Percentiles rank a stretch among this genome's conserved stretches.
Evolutionary conservation across 495 filamentous ascomycete species (phyloP).

Genomic region (Podospora anserina): DNA sequence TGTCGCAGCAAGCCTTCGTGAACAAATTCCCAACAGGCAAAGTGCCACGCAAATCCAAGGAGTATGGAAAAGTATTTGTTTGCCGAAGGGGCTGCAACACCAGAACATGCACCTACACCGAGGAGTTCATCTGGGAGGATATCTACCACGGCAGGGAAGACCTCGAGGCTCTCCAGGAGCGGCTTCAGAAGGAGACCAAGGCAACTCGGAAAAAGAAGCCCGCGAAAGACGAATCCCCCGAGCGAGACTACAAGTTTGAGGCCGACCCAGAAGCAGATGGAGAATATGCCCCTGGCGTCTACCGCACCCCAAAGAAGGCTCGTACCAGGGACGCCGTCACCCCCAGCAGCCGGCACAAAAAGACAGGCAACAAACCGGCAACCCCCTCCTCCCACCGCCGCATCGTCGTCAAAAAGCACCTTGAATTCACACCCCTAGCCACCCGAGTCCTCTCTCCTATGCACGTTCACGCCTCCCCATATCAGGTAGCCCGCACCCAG

Average conservation of each 20-base stretch:
- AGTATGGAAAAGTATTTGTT: constrained; percentile 85
- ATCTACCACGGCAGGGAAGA: constrained; percentile 66
- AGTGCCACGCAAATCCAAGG: constrained; percentile 66
- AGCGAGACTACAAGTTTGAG: constrained; percentile 48
- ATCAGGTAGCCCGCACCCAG: constrained; percentile 81
- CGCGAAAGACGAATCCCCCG: constrained; percentile 28
- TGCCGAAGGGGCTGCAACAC: constrained; percentile 88
- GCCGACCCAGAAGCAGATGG: constrained; percentile 39
- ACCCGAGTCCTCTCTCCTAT: constrained; percentile 79
- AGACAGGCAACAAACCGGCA: constrained; percentile 43
- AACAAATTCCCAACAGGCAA: constrained; percentile 71
- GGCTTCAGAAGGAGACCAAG: constrained; percentile 68
- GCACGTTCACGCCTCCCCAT: constrained; percentile 78
- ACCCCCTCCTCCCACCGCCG: constrained; percentile 68
- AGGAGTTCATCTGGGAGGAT: constrained; percentile 90
- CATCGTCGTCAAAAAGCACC: constrained; percentile 80
- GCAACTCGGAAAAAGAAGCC: constrained; percentile 58
- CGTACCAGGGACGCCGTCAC: constrained; percentile 30
- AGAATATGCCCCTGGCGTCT: constrained; percentile 39
- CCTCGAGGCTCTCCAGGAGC: constrained; percentile 58
- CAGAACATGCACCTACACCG: constrained; percentile 82
- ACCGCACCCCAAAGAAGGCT: constrained; percentile 40
- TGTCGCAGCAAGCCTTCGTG: constrained; percentile 67
- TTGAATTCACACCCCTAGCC: constrained; percentile 92
- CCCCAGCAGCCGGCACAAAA: constrained; percentile 41